These are phyloP conservation scores for Eimeria falciformis DNA, from an alignment of 169 alveolate genomes.

Conservation along the genomic window DNA sequence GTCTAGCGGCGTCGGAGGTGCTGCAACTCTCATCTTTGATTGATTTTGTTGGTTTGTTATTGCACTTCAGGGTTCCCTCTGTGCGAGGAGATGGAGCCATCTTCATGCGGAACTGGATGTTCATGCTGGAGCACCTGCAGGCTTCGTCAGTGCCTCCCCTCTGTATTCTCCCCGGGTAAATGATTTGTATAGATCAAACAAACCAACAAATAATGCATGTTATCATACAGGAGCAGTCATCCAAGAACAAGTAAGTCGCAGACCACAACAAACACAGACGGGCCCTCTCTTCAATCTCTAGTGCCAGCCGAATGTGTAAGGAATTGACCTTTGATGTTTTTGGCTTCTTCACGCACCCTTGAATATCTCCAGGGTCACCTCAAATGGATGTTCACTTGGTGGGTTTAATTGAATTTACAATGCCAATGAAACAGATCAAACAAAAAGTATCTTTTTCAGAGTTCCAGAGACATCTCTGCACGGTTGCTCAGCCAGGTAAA, in stretches of 20 bases:
- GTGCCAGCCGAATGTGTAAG: not conserved
- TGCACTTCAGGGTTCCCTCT: conserved; percentile 58
- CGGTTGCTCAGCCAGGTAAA: conserved; percentile 44
- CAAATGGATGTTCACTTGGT: conserved; percentile 57
- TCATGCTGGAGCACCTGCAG: conserved; percentile 77
- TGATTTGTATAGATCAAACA: too few species aligned
- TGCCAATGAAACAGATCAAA: too few species aligned
- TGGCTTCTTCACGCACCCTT: not conserved
- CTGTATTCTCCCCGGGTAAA: conserved; percentile 33
- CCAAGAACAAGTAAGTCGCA: conserved; percentile 3
- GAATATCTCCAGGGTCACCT: conserved; percentile 33
- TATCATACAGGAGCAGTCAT: not conserved
- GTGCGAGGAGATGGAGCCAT: conserved; percentile 65
- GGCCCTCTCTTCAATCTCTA: not conserved
- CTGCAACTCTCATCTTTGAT: not conserved
- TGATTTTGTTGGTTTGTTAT: not conserved
- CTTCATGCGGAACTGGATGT: conserved; percentile 65
- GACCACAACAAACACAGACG: not conserved
- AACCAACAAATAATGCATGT: not conserved
- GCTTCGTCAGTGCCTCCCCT: conserved; percentile 8
- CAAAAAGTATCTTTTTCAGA: conserved; percentile 12
- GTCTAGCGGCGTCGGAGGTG: conserved; percentile 15
- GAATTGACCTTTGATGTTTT: not conserved
- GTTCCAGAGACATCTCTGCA: conserved; percentile 59
- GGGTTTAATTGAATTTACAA: not conserved